A percentile compares a stretch with the other conserved stretches of the same genome.
These are phyloP conservation scores for Metschnikowia gelsemii DNA, from an alignment of 805 yeast genomes.

Conservation along the genomic window DNA sequence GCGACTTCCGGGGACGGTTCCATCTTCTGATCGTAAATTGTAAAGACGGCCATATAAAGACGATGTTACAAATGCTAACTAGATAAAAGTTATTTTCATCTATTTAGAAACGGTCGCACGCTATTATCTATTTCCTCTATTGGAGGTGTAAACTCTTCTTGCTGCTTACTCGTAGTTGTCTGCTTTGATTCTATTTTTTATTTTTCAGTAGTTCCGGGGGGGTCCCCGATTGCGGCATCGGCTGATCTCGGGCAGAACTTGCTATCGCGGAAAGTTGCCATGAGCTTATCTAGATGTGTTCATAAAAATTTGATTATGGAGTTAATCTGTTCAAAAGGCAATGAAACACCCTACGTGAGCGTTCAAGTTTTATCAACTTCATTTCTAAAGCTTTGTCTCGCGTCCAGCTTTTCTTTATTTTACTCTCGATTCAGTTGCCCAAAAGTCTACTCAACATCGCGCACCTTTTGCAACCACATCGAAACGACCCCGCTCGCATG, in stretches of 20 bases:
- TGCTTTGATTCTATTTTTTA: neutral
- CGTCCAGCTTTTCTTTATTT: no score
- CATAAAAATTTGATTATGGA: neutral
- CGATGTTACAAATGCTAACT: no score
- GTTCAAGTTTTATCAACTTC: no score
- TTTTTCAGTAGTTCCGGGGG: constrained; percentile 5
- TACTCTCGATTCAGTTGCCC: no score
- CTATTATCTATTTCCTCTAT: neutral
- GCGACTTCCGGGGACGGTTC: no score
- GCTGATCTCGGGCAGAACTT: constrained; percentile 6
- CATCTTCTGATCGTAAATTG: no score
- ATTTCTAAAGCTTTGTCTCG: no score
- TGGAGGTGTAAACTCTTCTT: neutral
- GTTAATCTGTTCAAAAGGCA: no score
- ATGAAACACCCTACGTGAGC: no score
- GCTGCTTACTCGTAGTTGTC: neutral
- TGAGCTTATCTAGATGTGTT: neutral
- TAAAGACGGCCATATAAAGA: no score
- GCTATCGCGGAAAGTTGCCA: constrained; percentile 3
- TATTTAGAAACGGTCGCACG: no score
- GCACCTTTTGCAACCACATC: constrained; percentile 8
- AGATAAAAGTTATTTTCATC: no score
- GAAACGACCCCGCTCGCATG: constrained; percentile 12
- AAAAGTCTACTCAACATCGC: constrained; percentile 4
- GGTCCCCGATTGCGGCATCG: constrained; percentile 11